Conservation (phyloP, 768 basidiomycete species). For the Pleurotus giganteus region DNA sequence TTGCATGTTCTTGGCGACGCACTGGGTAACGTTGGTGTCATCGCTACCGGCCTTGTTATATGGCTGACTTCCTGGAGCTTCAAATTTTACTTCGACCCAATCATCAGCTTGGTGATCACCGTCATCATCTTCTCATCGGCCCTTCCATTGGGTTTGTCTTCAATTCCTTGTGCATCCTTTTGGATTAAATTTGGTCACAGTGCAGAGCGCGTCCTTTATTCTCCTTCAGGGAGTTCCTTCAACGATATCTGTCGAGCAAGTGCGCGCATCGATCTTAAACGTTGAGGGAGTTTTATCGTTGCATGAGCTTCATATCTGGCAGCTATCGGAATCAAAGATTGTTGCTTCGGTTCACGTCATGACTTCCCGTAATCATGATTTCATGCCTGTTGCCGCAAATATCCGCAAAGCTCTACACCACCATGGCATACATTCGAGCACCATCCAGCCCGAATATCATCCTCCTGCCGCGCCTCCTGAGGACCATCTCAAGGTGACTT, state of each 20-base stretch:
- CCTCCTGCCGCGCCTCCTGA: slow-evolving; percentile 38
- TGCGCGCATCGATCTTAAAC: slow-evolving; percentile 74
- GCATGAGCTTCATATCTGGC: slow-evolving; percentile 97
- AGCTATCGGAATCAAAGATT: slow-evolving; percentile 91
- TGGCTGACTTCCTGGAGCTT: slow-evolving; percentile 84
- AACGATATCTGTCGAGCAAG: slow-evolving; percentile 85
- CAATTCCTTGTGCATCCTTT: neutral
- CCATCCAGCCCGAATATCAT: slow-evolving; percentile 89
- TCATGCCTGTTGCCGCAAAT: slow-evolving; percentile 84
- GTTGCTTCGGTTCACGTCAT: slow-evolving; percentile 96
- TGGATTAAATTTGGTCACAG: slow-evolving; percentile 29
- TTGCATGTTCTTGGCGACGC: slow-evolving; percentile 97
- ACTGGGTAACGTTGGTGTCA: slow-evolving; percentile 96
- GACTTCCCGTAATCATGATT: slow-evolving; percentile 77
- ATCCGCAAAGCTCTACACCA: slow-evolving; percentile 85
- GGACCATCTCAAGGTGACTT: slow-evolving; percentile 47
- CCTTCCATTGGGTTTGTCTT: slow-evolving; percentile 72
- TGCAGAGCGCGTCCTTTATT: slow-evolving; percentile 91
- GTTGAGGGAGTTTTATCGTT: slow-evolving; percentile 86
- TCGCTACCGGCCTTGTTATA: slow-evolving; percentile 91
- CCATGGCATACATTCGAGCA: slow-evolving; percentile 92
- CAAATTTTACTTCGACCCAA: slow-evolving; percentile 91
- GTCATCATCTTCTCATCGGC: slow-evolving; percentile 96
- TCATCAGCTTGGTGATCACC: slow-evolving; percentile 92
- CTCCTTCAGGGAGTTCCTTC: slow-evolving; percentile 92